Evolutionary conservation across 2,329 filamentous ascomycete genomes (phyloP).

Genomic region (Rugonectria rugulosa): DNA sequence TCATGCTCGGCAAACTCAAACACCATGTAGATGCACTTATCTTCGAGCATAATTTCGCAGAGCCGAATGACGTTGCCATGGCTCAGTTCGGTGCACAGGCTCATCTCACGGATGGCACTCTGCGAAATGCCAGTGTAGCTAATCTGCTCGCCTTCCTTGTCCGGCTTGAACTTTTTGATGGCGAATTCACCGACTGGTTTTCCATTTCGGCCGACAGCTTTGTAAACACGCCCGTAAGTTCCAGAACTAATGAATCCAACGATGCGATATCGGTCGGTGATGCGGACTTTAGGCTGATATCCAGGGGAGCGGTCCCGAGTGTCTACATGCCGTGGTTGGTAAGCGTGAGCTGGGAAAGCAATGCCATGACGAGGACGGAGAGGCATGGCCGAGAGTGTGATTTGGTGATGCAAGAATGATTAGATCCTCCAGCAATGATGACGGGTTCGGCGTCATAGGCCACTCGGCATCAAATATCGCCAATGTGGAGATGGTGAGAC

Average conservation of each 20-base stretch:
- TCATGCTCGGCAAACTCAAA: conserved; percentile 99
- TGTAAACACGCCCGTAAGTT: conserved; percentile 98
- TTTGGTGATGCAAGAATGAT: not conserved
- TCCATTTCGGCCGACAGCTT: conserved; percentile 74
- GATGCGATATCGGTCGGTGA: conserved; percentile 93
- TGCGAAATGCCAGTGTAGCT: conserved; percentile 98
- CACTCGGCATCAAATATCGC: conserved; percentile 16
- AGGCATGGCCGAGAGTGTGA: conserved; percentile 40
- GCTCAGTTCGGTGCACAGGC: conserved; percentile 88
- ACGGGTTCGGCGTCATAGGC: conserved; percentile 6
- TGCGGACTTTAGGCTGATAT: conserved; percentile 82
- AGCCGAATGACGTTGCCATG: conserved; percentile 91
- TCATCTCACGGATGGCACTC: conserved; percentile 97
- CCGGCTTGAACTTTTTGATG: conserved; percentile 99
- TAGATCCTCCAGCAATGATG: conserved; percentile 2
- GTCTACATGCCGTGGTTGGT: conserved; percentile 54
- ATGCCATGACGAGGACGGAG: conserved; percentile 44
- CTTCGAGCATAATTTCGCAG: conserved; percentile 94
- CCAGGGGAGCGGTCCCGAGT: conserved; percentile 59
- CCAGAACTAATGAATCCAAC: conserved; percentile 98
- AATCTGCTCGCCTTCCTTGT: conserved; percentile 94
- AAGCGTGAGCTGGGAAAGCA: conserved; percentile 38
- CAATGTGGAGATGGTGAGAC: not conserved
- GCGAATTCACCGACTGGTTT: conserved; percentile 78
- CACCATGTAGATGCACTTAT: conserved; percentile 99